phyloP scores from a whole-genome alignment of 306 rosid species.

The Sicyos edulis region DNA sequence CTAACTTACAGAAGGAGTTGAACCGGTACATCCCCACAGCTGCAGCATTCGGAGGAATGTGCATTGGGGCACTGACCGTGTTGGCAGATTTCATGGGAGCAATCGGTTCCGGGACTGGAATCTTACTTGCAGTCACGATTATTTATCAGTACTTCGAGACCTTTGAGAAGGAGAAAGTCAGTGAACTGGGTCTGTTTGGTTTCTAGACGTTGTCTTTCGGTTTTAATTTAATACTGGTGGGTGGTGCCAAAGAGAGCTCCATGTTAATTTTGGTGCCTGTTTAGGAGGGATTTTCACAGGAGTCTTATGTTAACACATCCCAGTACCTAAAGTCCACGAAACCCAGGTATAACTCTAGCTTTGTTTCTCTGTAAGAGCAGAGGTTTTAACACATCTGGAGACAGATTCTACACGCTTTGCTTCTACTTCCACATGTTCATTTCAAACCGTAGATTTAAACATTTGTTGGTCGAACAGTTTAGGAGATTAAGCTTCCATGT shows the following conservation, averaged over 20 bases:
- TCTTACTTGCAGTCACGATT: constrained; percentile 84
- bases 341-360: not conserved
- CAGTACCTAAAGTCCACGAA: not conserved
- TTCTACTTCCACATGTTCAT: not conserved
- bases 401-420: not conserved
- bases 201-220: constrained; percentile 29
- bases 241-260: constrained; percentile 23
- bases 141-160: constrained; percentile 95
- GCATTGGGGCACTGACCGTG: constrained; percentile 89
- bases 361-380: constrained; percentile 9
- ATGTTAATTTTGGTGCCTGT: not conserved
- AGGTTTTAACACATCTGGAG: not conserved
- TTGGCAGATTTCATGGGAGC: constrained; percentile 98
- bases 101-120: constrained; percentile 92
- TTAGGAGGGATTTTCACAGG: not conserved
- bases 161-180: constrained; percentile 90
- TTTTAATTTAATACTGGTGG: not conserved
- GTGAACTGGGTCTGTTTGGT: constrained; percentile 92
- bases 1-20: constrained; percentile 82
- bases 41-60: constrained; percentile 92
- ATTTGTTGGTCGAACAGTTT: not conserved
- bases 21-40: constrained; percentile 96
- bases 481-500: not conserved
- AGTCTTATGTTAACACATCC: not conserved
- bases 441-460: not conserved